Base-by-base conservation (phyloP, 495 filamentous ascomycete genomes). In the Filosporella fistucella region DNA sequence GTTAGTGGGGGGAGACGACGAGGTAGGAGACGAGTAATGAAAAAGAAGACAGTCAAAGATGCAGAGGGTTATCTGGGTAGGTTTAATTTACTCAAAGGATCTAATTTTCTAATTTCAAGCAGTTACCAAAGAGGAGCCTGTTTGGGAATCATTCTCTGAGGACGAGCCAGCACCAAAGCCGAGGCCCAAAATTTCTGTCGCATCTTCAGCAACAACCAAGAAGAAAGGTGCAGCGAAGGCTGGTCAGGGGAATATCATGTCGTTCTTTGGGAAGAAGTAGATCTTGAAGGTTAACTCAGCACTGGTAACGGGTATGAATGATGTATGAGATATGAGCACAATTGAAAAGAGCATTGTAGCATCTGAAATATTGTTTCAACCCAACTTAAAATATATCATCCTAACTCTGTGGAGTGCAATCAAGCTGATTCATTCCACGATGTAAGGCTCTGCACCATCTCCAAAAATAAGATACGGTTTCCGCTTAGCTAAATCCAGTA, bases 101-200 rank as follows among this genome's bases (percentile, higher is more conserved):
- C 14, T 13, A 3, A 30, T 17, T 7, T 22, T 11, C 30, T 36
- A 35, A 20, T 29, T 17, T 54, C 9, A 55, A 33, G n/a, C 57
- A 95, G 93, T 97, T 14, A 97, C 93, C 11, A 85, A 83, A 54
- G 85, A 91, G 58, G 91, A 96, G 60, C 69, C 79, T 1, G 82
- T 75, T 1, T 98, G 93, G 93, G 93, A 97, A 64, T 95, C 88
- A 4, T 97, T 94, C 71, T 95, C 89, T 2, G 87, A 91, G 54
- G 93, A 96, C 52, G 88, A 91, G 40, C 72, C 75, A 33, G 72
- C 76, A 18, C 62, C 75, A 14, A 68, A 70, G 32, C 79, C 84
- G 55, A 86, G 84, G 62, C 72, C 77, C 29, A 85, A 77, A 38
- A 61, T 71, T 7, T 54, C 69, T 52, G 62, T 65, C 49, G 43